Evolutionary conservation across 257 asterid genomes (phyloP).

Genomic region (Petunia secreta): DNA sequence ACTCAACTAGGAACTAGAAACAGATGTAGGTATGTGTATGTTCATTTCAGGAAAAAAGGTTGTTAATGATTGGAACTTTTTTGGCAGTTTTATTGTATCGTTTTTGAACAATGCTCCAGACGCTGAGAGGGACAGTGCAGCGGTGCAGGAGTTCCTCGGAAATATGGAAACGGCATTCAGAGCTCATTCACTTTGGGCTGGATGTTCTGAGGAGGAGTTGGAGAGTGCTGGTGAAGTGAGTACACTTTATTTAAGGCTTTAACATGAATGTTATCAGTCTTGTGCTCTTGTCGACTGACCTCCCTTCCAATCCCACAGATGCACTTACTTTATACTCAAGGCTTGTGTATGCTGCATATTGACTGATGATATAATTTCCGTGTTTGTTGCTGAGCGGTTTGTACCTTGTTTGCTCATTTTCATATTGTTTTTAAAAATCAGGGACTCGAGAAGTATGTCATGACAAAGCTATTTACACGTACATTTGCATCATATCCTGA

Average conservation of each 20-base stretch:
- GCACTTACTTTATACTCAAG: too few relatives aligned
- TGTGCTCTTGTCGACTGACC: too few relatives aligned
- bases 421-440: constrained; percentile 42
- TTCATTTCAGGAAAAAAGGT: background rate
- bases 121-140: constrained; percentile 82
- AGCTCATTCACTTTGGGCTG: constrained; percentile 94
- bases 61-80: constrained; percentile 11
- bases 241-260: constrained; percentile 25
- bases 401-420: background rate
- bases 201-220: constrained; percentile 91
- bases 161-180: constrained; percentile 94
- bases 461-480: constrained; percentile 79
- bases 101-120: constrained; percentile 80
- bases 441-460: constrained; percentile 93
- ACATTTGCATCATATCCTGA: constrained; percentile 85
- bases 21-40: background rate
- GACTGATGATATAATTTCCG: background rate
- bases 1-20: background rate
- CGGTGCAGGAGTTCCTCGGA: constrained; percentile 83
- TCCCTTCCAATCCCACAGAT: too few relatives aligned
- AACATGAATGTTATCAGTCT: background rate
- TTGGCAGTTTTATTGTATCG: constrained; percentile 92
- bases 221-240: constrained; percentile 99
- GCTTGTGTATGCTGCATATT: background rate
- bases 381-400: constrained; percentile 16